Evolutionary conservation across 305 asterid species (phyloP), one percentile per base, ranked within the genome.

Genomic region (Euphrasia arctica): DNA sequence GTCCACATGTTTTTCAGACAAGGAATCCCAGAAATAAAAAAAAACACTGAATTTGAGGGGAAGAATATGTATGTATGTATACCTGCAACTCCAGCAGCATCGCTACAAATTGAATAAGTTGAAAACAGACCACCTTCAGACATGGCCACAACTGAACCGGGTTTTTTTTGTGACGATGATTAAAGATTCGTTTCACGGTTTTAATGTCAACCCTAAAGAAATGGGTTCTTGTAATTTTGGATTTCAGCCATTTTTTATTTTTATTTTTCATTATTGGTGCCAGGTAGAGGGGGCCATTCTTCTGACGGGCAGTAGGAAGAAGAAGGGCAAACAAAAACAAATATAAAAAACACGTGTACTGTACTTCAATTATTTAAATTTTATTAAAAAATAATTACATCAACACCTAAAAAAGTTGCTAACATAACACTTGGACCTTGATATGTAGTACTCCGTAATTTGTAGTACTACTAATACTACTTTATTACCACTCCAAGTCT

Each of bases 1-100:
- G 56, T n/a, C 57, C 51, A 36, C 63, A 50, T 45, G 29, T 13
- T 45, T 18, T 57, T 31, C 47, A 54, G 48, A 36, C 68, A 47
- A 55, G 55, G 41, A 68, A 45, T 56, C 28, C 32, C 39, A 65
- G 8, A 22, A 12, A 59, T 50, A 57, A 3, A 9, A 5, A 29
- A n/a, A 41, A 2, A 51, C 5, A n/a, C 9, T 15, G 43, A 43
- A 13, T 7, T 6, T 42, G 27, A 54, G 31, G 55, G 41, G 34
- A 60, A 67, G 32, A 58, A 60, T 27, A 1, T 36, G 9, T 36
- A 6, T 9, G 84, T 27, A 1, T 36, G 9, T 36, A 6, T 9
- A 86, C 96, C 95, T 79, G 85, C 83, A 77, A 86, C 74, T 56
- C 96, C 96, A 78, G 89, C 93, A 31, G 83, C 87, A 52, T 71